Conservation (phyloP, 345 rosid species). For the Brassica juncea region DNA sequence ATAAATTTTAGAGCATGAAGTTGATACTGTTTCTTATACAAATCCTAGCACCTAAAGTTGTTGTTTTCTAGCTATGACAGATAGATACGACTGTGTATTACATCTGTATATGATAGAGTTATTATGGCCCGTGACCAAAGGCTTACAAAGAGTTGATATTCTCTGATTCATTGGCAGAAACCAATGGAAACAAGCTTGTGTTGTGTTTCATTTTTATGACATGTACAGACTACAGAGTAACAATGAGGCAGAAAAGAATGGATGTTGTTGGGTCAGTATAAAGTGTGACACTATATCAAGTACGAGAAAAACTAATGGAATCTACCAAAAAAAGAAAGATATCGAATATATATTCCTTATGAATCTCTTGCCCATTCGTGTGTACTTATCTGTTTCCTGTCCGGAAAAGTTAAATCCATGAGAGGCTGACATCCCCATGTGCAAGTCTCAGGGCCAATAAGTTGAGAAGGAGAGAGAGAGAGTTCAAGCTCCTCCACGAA, state of each 20-base stretch:
- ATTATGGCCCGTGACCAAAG: not conserved
- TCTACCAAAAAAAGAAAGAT: constrained; percentile 32
- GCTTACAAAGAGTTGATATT: not conserved
- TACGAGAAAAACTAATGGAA: constrained; percentile 22
- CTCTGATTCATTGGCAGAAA: not conserved
- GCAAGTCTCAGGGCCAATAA: constrained; percentile 1
- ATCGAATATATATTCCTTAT: constrained; percentile 22
- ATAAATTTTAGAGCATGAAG: not conserved
- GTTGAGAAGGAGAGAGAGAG: constrained; percentile 13
- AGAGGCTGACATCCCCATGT: not conserved
- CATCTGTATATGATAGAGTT: not conserved
- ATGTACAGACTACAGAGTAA: constrained; percentile 28
- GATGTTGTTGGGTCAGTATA: constrained; percentile 29
- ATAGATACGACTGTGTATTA: not conserved
- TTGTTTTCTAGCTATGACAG: not conserved
- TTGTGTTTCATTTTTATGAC: constrained; percentile 16
- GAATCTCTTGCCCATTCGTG: constrained; percentile 18
- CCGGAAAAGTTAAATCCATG: not conserved
- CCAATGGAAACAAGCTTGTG: constrained; percentile 11
- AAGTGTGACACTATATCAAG: constrained; percentile 27
- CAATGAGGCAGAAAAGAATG: not conserved
- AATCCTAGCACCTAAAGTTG: not conserved
- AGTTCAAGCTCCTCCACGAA: constrained; percentile 16
- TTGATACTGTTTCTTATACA: not conserved
- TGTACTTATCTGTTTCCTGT: constrained; percentile 8